Conservation (phyloP, 306 rosid genomes). For the Psophocarpus tetragonolobus region DNA sequence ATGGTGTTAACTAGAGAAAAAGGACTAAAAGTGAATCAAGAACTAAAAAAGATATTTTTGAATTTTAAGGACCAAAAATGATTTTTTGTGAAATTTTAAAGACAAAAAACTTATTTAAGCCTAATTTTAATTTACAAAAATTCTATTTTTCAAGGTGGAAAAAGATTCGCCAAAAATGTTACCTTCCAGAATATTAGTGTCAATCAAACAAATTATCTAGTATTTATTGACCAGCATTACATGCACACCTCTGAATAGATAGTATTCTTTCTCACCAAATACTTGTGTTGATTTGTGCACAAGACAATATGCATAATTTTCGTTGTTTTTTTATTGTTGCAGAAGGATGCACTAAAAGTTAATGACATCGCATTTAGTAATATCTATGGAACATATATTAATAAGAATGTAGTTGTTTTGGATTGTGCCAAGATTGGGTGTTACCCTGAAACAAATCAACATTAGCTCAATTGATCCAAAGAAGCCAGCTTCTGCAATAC, state of each 20-base stretch:
- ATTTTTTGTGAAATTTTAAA: no score
- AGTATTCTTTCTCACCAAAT: neutral
- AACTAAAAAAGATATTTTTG: no score
- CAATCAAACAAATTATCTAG: neutral
- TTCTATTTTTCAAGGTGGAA: constrained; percentile 22
- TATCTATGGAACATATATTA: constrained; percentile 28
- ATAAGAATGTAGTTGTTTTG: constrained; percentile 18
- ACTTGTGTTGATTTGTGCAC: neutral
- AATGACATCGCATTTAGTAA: constrained; percentile 36
- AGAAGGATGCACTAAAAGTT: constrained; percentile 18
- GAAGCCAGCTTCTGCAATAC: constrained; percentile 16
- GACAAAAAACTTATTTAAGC: no score
- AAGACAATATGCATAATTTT: neutral
- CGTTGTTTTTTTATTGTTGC: neutral
- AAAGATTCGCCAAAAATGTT: constrained; percentile 18
- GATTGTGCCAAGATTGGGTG: constrained; percentile 41
- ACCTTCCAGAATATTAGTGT: constrained; percentile 25
- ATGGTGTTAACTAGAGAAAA: no score
- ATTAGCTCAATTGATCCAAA: constrained; percentile 30
- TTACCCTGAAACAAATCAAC: neutral
- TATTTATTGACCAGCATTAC: constrained; percentile 38
- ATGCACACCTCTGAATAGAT: neutral
- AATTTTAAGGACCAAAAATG: no score
- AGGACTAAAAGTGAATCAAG: no score
- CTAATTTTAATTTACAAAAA: neutral